Evolutionary conservation across 768 basidiomycete genomes (phyloP), one percentile per base, ranked within the genome.

Genomic region (Candolleomyces efflorescens): DNA sequence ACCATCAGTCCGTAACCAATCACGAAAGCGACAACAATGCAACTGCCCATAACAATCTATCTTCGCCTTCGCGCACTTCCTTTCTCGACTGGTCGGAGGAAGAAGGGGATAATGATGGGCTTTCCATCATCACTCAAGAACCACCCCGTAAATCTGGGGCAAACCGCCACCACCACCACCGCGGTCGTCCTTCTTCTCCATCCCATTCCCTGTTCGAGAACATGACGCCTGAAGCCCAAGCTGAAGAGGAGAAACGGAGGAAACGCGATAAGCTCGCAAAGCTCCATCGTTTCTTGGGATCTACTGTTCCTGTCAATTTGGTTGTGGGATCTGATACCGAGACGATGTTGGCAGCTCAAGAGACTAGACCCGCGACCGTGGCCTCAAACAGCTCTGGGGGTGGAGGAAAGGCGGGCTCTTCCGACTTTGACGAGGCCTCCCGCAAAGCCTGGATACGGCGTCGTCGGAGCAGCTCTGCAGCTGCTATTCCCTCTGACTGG

Each of bases 251-350:
- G 59, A 81, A 81, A 59, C 76, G 82, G 56, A 81, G 82, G 60
- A 90, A 87, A 70, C 79, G 91, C 52, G 88, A 90, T 62, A 85
- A 85, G 63, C 74, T 94, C 47, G 88, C 87, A 3, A 92, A 85
- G 68, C 79, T 94, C 3, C 90, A 93, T 70, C 88, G 92, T 47
- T 92, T 88, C 72, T 78, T 93, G 36, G 92, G 91, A n/a, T 90
- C 89, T 18, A 82, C 83, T 32, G 87, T 94, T 24, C 91, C 91
- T 7, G 68, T 80, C 13, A 81, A 83, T 61, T 81, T 91, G 37
- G 85, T 89, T 12, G 77, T 86, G 39, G 86, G 82, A 48, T 63
- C 72, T 61, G 68, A 74, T 67, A 49, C 64, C 15, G 68, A 69
- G 44, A 65, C 64, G 46, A 39, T 18, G 7, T 20, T 53, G 50